These are phyloP conservation scores for Penicillium maclennaniae DNA, from an alignment of 495 filamentous ascomycete species.

Conservation along the genomic window DNA sequence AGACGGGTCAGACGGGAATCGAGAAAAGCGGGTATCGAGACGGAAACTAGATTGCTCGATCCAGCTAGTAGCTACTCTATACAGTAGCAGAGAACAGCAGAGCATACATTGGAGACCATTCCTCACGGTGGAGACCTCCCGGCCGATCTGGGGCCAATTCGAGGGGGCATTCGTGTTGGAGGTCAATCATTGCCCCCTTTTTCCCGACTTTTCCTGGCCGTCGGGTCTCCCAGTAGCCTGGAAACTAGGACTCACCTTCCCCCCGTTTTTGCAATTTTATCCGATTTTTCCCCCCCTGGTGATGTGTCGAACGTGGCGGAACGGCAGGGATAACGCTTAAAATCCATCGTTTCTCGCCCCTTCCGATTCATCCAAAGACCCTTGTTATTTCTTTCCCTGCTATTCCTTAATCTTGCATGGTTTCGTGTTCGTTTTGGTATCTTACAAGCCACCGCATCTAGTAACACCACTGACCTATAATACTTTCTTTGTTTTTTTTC, in stretches of 20 bases:
- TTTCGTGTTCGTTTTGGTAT: neutral
- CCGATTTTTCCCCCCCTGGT: slow-evolving; percentile 13
- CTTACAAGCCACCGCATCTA: neutral
- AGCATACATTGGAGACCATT: slow-evolving; percentile 5
- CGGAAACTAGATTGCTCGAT: neutral
- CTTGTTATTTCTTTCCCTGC: neutral
- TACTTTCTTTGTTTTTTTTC: neutral
- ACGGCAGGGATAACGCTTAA: slow-evolving; percentile 7
- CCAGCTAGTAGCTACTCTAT: slow-evolving; percentile 3
- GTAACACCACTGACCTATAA: neutral
- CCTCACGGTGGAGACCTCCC: slow-evolving; percentile 16
- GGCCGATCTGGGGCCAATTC: slow-evolving; percentile 14
- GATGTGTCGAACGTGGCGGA: slow-evolving; percentile 31
- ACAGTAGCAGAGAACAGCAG: neutral
- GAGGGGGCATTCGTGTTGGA: slow-evolving; percentile 10
- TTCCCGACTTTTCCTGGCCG: slow-evolving; percentile 7
- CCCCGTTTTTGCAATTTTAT: slow-evolving; percentile 13
- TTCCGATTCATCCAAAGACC: slow-evolving; percentile 8
- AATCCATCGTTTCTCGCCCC: slow-evolving; percentile 13
- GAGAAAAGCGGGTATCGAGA: neutral
- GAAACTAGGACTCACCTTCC: slow-evolving; percentile 10
- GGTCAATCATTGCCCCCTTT: slow-evolving; percentile 21
- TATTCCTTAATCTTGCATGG: neutral
- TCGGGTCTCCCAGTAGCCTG: slow-evolving; percentile 9
- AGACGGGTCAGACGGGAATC: neutral